These are phyloP conservation scores for Datisca glomerata DNA, from an alignment of 306 rosid species.

Conservation along the genomic window DNA sequence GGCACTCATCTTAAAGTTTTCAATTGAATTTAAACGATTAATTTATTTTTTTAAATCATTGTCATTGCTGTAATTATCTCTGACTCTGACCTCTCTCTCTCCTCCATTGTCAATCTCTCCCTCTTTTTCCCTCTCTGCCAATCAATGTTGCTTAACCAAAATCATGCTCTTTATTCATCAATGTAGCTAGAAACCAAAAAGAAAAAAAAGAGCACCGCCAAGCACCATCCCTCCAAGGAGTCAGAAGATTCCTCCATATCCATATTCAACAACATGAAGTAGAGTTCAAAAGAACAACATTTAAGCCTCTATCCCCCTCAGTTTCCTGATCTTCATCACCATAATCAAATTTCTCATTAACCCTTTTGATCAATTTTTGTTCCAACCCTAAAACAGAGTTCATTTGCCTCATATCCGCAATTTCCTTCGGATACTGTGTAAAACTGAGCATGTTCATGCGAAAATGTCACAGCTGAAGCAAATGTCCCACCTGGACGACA, in stretches of 20 bases:
- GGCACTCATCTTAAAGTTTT: too few species aligned
- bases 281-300: slow-evolving; percentile 8
- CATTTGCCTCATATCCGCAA: not conserved
- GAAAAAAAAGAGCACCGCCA: slow-evolving; percentile 8
- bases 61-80: too few species aligned
- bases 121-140: too few species aligned
- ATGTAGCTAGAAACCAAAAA: slow-evolving; percentile 22
- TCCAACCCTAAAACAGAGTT: too few species aligned
- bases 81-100: slow-evolving; percentile 8
- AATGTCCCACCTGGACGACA: slow-evolving; percentile 55
- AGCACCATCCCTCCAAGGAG: slow-evolving; percentile 55
- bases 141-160: slow-evolving; percentile 19
- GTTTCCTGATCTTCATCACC: slow-evolving; percentile 19
- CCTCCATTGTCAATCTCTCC: too few species aligned
- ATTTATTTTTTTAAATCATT: too few species aligned
- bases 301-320: slow-evolving; percentile 2
- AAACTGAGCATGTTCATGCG: slow-evolving; percentile 20
- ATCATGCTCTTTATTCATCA: slow-evolving; percentile 15
- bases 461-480: too few species aligned
- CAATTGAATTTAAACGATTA: too few species aligned
- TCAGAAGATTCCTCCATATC: slow-evolving; percentile 64
- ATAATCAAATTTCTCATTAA: slow-evolving; percentile 8
- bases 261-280: too few species aligned
- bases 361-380: too few species aligned
- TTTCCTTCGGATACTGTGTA: not conserved